These are phyloP conservation scores for Xylaria sp. DNA, from an alignment of 2,329 filamentous ascomycete genomes.

Conservation along the genomic window DNA sequence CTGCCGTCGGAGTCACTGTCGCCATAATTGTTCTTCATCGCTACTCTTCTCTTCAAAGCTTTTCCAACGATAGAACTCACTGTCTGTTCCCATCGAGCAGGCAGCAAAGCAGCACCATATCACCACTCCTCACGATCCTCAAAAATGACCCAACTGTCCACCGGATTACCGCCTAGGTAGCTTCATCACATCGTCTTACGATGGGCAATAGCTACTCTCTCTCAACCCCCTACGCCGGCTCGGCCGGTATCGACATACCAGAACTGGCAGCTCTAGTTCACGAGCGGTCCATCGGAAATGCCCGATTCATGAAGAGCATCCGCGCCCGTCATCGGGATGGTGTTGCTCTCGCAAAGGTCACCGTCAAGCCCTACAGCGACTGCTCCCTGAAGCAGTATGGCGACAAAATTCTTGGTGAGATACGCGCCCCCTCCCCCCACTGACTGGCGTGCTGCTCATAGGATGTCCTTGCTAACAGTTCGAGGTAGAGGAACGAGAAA, in stretches of 20 bases:
- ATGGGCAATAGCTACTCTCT: conserved; percentile 99
- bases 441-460: too few species aligned
- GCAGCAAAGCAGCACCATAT: neutral
- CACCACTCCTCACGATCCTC: neutral
- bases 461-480: conserved; percentile 25
- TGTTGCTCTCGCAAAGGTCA: conserved; percentile 89
- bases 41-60: neutral
- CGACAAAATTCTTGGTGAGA: conserved; percentile 73
- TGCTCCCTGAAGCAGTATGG: conserved; percentile 83
- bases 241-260: conserved; percentile 90
- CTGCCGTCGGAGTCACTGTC: neutral
- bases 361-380: conserved; percentile 87
- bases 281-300: conserved; percentile 89
- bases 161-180: conserved; percentile 33
- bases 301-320: conserved; percentile 96
- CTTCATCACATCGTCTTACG: conserved; percentile 35
- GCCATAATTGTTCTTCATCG: neutral
- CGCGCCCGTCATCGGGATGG: conserved; percentile 89
- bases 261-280: conserved; percentile 90
- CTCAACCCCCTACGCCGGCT: conserved; percentile 87
- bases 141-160: conserved; percentile 21
- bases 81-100: neutral
- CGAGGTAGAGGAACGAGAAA: conserved; percentile 73
- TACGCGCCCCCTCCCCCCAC: neutral
- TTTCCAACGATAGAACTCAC: neutral